phyloP scores from a whole-genome alignment of 2,329 filamentous ascomycete genomes.

The Colletotrichum melonis region DNA sequence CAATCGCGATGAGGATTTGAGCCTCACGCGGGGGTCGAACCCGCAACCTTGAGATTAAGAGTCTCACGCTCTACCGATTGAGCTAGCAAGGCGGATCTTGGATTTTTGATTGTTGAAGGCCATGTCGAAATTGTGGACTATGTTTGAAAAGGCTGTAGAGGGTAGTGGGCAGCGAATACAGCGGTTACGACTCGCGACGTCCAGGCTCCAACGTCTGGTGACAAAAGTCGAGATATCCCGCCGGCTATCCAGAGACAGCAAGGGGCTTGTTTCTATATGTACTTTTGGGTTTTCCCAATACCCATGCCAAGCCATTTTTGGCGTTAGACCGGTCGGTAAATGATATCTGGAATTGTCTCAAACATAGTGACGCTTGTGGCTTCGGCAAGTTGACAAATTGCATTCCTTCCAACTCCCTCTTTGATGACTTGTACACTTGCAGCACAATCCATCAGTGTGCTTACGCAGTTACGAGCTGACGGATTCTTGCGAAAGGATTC shows the following conservation, averaged over 20 bases:
- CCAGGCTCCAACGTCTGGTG: no score
- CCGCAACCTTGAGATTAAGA: slow-evolving; percentile 56
- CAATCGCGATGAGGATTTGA: slow-evolving; percentile 34
- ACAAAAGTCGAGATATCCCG: neutral
- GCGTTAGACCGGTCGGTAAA: neutral
- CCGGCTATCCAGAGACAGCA: neutral
- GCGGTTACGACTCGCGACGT: neutral
- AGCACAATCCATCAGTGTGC: no score
- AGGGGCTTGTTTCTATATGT: neutral
- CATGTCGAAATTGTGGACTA: fast-evolving
- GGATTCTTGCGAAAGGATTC: neutral
- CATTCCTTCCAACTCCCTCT: neutral
- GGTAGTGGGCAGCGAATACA: neutral
- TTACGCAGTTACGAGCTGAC: neutral
- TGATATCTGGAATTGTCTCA: neutral
- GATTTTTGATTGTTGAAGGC: neutral
- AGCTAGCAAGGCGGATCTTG: slow-evolving; percentile 24
- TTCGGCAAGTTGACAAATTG: neutral
- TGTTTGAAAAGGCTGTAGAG: fast-evolving
- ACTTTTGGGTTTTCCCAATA: neutral
- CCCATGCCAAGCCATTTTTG: neutral
- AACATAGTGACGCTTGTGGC: neutral
- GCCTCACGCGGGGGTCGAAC: slow-evolving; percentile 40
- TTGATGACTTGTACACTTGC: no score
- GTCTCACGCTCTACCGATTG: slow-evolving; percentile 70